Percentiles rank a stretch among this genome's conserved stretches.
Conservation (phyloP, 2,329 filamentous ascomycete genomes). For the Aureobasidium zeae region DNA sequence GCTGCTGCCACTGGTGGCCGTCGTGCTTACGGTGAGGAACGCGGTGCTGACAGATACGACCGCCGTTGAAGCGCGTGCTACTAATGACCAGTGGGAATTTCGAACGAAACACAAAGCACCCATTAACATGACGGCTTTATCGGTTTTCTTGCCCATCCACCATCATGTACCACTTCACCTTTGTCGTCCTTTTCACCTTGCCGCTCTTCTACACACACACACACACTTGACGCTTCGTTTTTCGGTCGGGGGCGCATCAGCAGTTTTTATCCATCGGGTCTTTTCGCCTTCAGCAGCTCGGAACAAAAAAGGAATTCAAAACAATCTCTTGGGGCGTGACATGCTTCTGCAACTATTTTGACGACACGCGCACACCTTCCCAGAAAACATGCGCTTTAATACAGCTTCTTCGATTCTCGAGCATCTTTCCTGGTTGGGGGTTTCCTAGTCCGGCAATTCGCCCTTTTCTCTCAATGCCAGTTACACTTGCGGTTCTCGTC, state of each 20-base stretch:
- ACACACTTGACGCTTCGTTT: slow-evolving; percentile 12
- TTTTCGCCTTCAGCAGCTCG: slow-evolving; percentile 13
- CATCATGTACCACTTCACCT: slow-evolving; percentile 17
- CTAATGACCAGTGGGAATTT: slow-evolving; percentile 11
- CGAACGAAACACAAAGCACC: slow-evolving; percentile 1
- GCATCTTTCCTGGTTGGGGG: slow-evolving; percentile 13
- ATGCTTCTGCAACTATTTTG: slow-evolving; percentile 14
- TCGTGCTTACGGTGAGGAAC: slow-evolving; percentile 13
- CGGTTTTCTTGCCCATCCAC: slow-evolving; percentile 13
- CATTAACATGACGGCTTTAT: slow-evolving; percentile 10
- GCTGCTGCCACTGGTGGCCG: slow-evolving; percentile 10
- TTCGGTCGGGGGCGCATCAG: slow-evolving; percentile 15
- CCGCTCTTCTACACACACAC: slow-evolving; percentile 15
- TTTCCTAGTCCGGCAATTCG: slow-evolving; percentile 16
- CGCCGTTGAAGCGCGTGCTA: slow-evolving; percentile 15
- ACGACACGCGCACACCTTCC: slow-evolving; percentile 7
- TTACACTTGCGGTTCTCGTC: slow-evolving; percentile 15
- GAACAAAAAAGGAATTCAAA: slow-evolving; percentile 12
- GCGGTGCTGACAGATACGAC: slow-evolving; percentile 17
- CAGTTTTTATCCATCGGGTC: slow-evolving; percentile 13
- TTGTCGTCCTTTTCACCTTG: slow-evolving; percentile 16
- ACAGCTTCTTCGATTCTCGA: slow-evolving; percentile 15
- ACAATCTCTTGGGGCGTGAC: slow-evolving; percentile 12
- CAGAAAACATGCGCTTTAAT: slow-evolving; percentile 10
- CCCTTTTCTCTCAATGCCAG: slow-evolving; percentile 11